Evolutionary conservation across 179 eudicot genomes (phyloP), one percentile per base, ranked within the genome.

Genomic region (Heliamphora pulchella): DNA sequence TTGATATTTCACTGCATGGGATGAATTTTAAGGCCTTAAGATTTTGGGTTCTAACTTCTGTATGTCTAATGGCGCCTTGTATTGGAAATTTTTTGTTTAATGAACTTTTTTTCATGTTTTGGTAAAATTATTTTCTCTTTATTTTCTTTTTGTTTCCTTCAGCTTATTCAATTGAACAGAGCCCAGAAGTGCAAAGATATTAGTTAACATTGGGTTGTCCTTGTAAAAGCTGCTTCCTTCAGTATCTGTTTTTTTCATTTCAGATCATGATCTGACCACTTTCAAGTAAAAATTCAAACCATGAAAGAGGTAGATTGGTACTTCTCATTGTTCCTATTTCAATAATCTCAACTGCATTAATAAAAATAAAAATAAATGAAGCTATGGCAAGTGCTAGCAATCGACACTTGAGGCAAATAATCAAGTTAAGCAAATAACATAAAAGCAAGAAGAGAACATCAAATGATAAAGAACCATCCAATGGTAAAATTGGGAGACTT

Each of bases 11-110:
- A 22, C 9, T 53, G 46, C 61, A 57, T 41, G 1, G 65, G 5
- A 57, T 62, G 11, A 14, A 77, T 18, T 63, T 5, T 14, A 31
- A 17, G 53, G 15, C 18, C 17, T 62, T 46, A 2, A 47, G 14
- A 78, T 39, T 50, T 66, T 22, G 74, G 69, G 80, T 53, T 77
- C 5, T 14, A 31, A 22, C 57, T 70, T 47, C 41, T 41, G 51
- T 65, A 8, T 53, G 46, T 48, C 41, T 17, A 15, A 22, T 50
- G 48, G 70, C 20, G 57, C 48, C 53, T 18, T 41, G 50, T 31
- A 14, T 10, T 17, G 67, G 67, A 75, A 61, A 50, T 74, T 39
- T 39, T 43, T 53, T 46, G 11, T 54, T 31, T 41, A 41, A 8
- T 39, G 11, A 31, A 31, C 31, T 31, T 31, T 31, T 31, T 31